phyloP scores from a whole-genome alignment of 495 filamentous ascomycete species.

The Cercophora scortea region DNA sequence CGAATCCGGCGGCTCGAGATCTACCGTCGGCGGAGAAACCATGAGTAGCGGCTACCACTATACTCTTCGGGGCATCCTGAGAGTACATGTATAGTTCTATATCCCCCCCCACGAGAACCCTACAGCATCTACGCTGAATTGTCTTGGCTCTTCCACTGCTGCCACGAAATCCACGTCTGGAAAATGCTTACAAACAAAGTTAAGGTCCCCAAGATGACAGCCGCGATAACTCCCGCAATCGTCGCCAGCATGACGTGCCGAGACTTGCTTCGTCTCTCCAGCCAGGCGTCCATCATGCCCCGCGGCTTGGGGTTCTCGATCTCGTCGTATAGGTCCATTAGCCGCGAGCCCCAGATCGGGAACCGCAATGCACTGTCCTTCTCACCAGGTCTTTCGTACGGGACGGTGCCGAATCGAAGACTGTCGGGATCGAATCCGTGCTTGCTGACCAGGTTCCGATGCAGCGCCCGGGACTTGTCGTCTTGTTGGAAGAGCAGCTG shows the following conservation, averaged over 20 bases:
- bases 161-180: slow-evolving; percentile 25
- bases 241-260: slow-evolving; percentile 35
- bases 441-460: slow-evolving; percentile 24
- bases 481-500: slow-evolving; percentile 29
- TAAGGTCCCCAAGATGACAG: slow-evolving; percentile 18
- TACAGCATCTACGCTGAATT: too few species aligned
- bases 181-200: slow-evolving; percentile 17
- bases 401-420: slow-evolving; percentile 5
- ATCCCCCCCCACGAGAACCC: too few species aligned
- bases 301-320: slow-evolving; percentile 31
- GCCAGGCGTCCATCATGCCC: slow-evolving; percentile 24
- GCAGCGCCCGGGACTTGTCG: slow-evolving; percentile 21
- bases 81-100: too few species aligned
- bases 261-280: slow-evolving; percentile 29
- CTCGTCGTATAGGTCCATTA: slow-evolving; percentile 31
- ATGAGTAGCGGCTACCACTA: too few species aligned
- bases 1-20: too few species aligned
- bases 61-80: too few species aligned
- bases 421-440: slow-evolving; percentile 22
- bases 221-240: slow-evolving; percentile 24
- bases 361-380: slow-evolving; percentile 18
- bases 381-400: slow-evolving; percentile 3
- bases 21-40: too few species aligned
- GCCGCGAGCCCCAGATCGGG: slow-evolving; percentile 23
- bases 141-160: slow-evolving; percentile 12